Evolutionary conservation across 352 stramenopile species (phyloP), one percentile per base, ranked within the genome.

Genomic region (Pythium aristosporum): DNA sequence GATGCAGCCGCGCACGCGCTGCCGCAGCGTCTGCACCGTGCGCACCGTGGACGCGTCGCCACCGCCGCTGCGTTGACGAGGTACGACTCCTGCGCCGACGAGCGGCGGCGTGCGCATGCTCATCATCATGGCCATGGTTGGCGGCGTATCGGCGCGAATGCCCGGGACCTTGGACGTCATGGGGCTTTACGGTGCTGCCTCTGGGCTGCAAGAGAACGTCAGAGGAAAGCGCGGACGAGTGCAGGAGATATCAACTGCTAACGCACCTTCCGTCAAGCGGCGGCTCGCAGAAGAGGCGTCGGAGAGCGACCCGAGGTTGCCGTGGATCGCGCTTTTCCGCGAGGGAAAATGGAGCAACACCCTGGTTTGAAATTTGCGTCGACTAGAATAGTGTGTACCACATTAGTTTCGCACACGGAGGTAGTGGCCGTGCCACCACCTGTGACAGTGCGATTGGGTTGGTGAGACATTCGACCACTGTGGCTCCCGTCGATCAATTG

Each of bases 1-100:
- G 10, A 73, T 63, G 64, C 77, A 91, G 47, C 68, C 74, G 18
- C 57, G 70, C 11, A 89, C 79, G 15, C 87, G 67, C 20, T 58
- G 53, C 43, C 78, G 70, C 28, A 90, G 71, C 56, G 72, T 77
- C 6, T 66, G 41, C 11, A 78, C 39, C 12, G 61, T 66, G 8
- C 36, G 34, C 5, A 36, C 20, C 25, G 42, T 12, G 0, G 65
- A 48, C 30, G 50, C 46, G 20, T 62, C 51, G 30, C 34, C 42
- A 8, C 48, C 51, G 30, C 34, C 42, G 8, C 48, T 54, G 13
- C 32, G 41, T 21, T 39, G n/a, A 3, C 30, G 53, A 1, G 52
- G 21, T 16, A 42, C 34, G 41, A 64, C 43, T 8, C 47, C 42
- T 23, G 49, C 20, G n/a, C 52, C 56, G 32, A 36, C 43, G 11